A percentile compares a stretch with the other conserved stretches of the same genome.
phyloP scores from a whole-genome alignment of 1,284 basidiomycete genomes.

The Cystobasidium pallidum region DNA sequence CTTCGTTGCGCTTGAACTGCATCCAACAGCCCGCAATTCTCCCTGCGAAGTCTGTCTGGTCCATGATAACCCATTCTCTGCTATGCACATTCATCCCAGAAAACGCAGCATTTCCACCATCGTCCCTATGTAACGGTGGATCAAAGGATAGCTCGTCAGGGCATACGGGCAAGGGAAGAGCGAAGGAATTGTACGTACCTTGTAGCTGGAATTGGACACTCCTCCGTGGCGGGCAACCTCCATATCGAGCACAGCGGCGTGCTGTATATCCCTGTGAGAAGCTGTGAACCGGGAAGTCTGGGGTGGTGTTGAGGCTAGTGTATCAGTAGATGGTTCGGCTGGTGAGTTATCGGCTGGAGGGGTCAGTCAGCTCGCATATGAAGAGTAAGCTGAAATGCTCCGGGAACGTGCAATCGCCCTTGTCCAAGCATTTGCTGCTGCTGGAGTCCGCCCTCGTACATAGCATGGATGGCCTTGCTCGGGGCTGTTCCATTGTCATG shows the following conservation, averaged over 20 bases:
- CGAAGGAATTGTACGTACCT: background rate
- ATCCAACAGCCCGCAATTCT: no score
- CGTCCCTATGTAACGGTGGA: background rate
- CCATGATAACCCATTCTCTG: no score
- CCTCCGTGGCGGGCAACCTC: background rate
- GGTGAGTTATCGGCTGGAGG: background rate
- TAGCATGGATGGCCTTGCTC: background rate
- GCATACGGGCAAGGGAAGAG: no score
- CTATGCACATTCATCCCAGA: conserved; percentile 23
- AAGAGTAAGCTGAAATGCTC: background rate
- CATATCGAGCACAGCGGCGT: conserved; percentile 8
- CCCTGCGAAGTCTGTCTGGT: no score
- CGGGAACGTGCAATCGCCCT: background rate
- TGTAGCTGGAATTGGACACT: conserved; percentile 2
- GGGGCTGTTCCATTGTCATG: conserved; percentile 10
- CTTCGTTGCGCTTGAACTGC: no score
- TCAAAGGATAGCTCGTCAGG: no score
- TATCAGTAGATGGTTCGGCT: background rate
- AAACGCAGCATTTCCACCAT: conserved; percentile 28
- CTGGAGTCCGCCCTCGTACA: background rate
- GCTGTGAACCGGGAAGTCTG: conserved; percentile 10
- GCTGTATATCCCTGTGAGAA: background rate
- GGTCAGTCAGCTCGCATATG: background rate
- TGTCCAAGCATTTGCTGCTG: background rate
- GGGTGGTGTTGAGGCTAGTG: background rate